Conservation (phyloP, 495 filamentous ascomycete genomes). For the Penicillium mononematosum region DNA sequence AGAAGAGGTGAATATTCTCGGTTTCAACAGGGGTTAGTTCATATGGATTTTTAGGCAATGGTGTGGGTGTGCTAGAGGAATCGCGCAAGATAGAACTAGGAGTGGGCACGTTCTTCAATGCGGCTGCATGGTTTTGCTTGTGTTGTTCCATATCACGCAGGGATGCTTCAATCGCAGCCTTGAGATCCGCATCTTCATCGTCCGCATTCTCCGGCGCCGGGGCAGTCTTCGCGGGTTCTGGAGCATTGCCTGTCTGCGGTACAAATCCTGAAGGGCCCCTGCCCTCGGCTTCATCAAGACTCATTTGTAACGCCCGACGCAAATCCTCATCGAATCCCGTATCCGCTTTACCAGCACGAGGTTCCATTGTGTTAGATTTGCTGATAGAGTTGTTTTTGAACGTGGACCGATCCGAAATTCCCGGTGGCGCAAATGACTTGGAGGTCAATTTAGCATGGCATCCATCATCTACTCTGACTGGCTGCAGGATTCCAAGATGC, state of each 20-base stretch:
- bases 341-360: slow-evolving; percentile 76
- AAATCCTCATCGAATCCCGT: slow-evolving; percentile 95
- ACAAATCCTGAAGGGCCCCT: slow-evolving; percentile 69
- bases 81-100: slow-evolving; percentile 31
- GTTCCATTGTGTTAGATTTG: slow-evolving; percentile 72
- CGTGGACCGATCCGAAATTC: slow-evolving; percentile 44
- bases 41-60: slow-evolving; percentile 81
- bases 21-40: slow-evolving; percentile 92
- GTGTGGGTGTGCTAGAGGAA: slow-evolving; percentile 29
- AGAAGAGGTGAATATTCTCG: slow-evolving; percentile 96
- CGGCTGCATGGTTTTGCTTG: slow-evolving; percentile 82
- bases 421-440: slow-evolving; percentile 50
- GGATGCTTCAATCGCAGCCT: slow-evolving; percentile 96
- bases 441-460: slow-evolving; percentile 89
- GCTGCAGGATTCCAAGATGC: slow-evolving; percentile 85
- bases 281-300: slow-evolving; percentile 85
- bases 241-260: slow-evolving; percentile 55
- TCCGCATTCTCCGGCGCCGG: slow-evolving; percentile 35
- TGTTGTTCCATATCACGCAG: slow-evolving; percentile 97
- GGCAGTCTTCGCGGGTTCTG: slow-evolving; percentile 39
- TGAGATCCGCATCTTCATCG: slow-evolving; percentile 85
- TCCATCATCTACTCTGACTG: slow-evolving; percentile 95
- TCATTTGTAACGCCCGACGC: slow-evolving; percentile 91
- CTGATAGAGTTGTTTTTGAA: slow-evolving; percentile 54
- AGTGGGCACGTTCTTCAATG: slow-evolving; percentile 64